A percentile compares a stretch with the other conserved stretches of the same genome.
These are phyloP conservation scores for Beauveria sp. DNA, from an alignment of 2,329 filamentous ascomycete species.

Conservation along the genomic window DNA sequence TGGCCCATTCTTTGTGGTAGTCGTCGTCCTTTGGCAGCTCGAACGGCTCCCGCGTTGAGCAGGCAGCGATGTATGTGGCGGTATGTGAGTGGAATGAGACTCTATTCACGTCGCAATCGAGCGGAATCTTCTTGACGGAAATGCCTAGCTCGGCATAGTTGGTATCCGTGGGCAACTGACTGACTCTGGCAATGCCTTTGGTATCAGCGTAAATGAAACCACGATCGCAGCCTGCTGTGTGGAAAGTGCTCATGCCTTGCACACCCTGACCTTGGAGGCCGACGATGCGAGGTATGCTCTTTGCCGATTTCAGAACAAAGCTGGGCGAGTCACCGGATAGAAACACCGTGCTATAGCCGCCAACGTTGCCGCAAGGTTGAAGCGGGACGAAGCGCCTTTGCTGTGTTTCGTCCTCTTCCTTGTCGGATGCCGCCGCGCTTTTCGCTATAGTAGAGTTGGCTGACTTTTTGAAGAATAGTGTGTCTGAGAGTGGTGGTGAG, in stretches of 20 bases:
- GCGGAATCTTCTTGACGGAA: slow-evolving; percentile 61
- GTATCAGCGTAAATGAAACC: slow-evolving; percentile 79
- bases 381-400: slow-evolving; percentile 43
- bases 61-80: slow-evolving; percentile 69
- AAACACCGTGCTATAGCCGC: slow-evolving; percentile 74
- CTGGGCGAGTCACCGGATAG: slow-evolving; percentile 71
- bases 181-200: slow-evolving; percentile 64
- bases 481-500: slow-evolving; percentile 35
- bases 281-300: slow-evolving; percentile 69
- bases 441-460: slow-evolving; percentile 61
- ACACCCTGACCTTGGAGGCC: slow-evolving; percentile 61
- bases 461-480: slow-evolving; percentile 69
- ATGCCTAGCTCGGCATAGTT: slow-evolving; percentile 70
- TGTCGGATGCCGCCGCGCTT: slow-evolving; percentile 38
- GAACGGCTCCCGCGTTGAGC: slow-evolving; percentile 61
- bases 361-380: slow-evolving; percentile 54
- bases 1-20: slow-evolving; percentile 71
- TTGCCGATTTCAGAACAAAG: slow-evolving; percentile 76
- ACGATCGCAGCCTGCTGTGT: slow-evolving; percentile 67
- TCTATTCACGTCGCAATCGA: slow-evolving; percentile 63
- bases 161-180: slow-evolving; percentile 58
- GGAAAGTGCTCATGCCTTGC: slow-evolving; percentile 65
- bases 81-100: slow-evolving; percentile 71
- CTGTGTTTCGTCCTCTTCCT: slow-evolving; percentile 42
- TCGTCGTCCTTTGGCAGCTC: slow-evolving; percentile 82